Conservation (phyloP, 805 yeast genomes). For the Torulaspora franciscae region DNA sequence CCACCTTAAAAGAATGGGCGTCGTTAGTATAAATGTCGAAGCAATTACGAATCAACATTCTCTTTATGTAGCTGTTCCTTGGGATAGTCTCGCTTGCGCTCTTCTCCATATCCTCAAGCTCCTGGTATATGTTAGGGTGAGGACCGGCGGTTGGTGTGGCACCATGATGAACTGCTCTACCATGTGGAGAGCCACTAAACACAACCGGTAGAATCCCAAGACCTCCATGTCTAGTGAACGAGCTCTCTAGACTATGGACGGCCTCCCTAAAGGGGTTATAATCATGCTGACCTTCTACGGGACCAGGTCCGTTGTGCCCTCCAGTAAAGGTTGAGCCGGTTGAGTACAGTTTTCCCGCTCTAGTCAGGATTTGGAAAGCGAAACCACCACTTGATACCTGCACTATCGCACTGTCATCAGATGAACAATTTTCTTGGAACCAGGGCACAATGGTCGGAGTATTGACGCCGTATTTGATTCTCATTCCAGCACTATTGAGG, state of each 20-base stretch:
- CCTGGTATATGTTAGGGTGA: conserved; percentile 28
- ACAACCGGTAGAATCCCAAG: conserved; percentile 21
- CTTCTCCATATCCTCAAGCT: conserved; percentile 23
- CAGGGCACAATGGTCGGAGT: conserved; percentile 32
- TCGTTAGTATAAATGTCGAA: conserved; percentile 20
- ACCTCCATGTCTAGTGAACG: conserved; percentile 19
- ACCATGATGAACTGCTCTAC: conserved; percentile 11
- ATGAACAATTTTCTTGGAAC: conserved; percentile 13
- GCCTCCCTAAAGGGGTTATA: conserved; percentile 32
- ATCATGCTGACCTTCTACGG: conserved; percentile 33
- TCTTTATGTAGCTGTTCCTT: conserved; percentile 26
- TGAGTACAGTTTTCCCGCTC: conserved; percentile 50
- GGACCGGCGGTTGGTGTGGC: conserved; percentile 25
- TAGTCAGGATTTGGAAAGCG: conserved; percentile 53
- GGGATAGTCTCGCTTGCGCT: conserved; percentile 21
- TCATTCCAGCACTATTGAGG: conserved; percentile 22
- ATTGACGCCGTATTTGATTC: conserved; percentile 31
- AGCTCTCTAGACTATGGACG: conserved; percentile 23
- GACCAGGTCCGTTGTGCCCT: conserved; percentile 42
- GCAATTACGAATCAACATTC: conserved; percentile 30
- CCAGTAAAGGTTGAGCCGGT: conserved; percentile 47
- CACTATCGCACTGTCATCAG: conserved; percentile 20
- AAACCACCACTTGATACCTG: conserved; percentile 59
- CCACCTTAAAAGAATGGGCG: conserved; percentile 11
- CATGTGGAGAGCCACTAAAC: conserved; percentile 16